Evolutionary conservation across 148 eudicot genomes (phyloP).

Genomic region (Fallopia convolvulus): DNA sequence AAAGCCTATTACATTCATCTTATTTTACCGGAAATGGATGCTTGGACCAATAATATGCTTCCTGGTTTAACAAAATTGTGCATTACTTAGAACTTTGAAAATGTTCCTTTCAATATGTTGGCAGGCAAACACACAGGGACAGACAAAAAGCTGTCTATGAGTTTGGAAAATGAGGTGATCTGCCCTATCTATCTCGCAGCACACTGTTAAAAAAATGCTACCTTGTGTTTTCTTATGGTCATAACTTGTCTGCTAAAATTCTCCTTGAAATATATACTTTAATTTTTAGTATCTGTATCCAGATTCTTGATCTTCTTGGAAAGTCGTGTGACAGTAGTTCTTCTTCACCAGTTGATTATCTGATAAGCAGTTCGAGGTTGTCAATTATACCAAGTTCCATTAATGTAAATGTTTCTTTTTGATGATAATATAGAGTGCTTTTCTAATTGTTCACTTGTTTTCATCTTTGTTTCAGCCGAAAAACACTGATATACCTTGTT

Average conservation of each 20-base stretch:
- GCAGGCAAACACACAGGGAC: slow-evolving; percentile 89
- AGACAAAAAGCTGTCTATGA: slow-evolving; percentile 80
- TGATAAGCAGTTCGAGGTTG: slow-evolving; percentile 74
- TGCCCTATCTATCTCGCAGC: not conserved
- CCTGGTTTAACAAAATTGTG: not conserved
- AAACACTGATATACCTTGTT: slow-evolving; percentile 80
- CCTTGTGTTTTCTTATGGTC: not conserved
- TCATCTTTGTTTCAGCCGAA: slow-evolving; percentile 50
- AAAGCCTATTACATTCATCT: not conserved
- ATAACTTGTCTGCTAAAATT: not conserved
- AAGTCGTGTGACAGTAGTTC: slow-evolving; percentile 75
- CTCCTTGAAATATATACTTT: not conserved
- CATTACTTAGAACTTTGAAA: not conserved
- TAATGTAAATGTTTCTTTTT: not conserved
- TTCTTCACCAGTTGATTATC: slow-evolving; percentile 67
- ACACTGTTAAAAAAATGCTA: not conserved
- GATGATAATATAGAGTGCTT: not conserved
- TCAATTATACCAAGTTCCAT: slow-evolving; percentile 11
- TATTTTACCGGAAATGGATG: not conserved
- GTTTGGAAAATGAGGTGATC: slow-evolving; percentile 84
- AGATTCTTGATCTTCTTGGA: slow-evolving; percentile 81
- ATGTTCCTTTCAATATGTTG: not conserved
- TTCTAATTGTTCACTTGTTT: slow-evolving; percentile 18
- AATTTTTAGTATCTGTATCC: slow-evolving; percentile 12
- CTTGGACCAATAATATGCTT: not conserved